Percentiles rank a stretch among this genome's conserved stretches.
These are phyloP conservation scores for Daldinia concentrica DNA, from an alignment of 495 filamentous ascomycete genomes.

Conservation along the genomic window DNA sequence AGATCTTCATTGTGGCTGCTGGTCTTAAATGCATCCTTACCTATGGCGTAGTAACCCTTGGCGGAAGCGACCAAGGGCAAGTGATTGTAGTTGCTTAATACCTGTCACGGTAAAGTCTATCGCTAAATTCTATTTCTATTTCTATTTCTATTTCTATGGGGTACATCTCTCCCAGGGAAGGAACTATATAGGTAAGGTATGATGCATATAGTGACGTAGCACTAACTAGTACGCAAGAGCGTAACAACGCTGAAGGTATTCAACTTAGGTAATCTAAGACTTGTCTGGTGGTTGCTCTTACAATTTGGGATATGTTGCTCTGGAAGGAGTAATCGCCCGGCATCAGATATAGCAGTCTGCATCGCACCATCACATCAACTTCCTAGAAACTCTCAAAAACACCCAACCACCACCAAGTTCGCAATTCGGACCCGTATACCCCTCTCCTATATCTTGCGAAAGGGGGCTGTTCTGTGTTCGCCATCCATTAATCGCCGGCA, in stretches of 20 bases:
- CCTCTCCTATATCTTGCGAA: no score
- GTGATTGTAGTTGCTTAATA: neutral
- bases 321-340: neutral
- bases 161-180: neutral
- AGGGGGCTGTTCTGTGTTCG: no score
- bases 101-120: neutral
- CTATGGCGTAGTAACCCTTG: neutral
- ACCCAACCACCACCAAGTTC: no score
- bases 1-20: slow-evolving; percentile 22
- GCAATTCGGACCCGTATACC: no score
- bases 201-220: neutral
- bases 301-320: neutral
- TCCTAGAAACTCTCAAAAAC: neutral
- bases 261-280: neutral
- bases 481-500: no score
- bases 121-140: neutral
- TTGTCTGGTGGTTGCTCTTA: neutral
- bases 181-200: neutral
- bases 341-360: neutral
- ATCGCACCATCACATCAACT: neutral
- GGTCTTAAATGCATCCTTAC: neutral
- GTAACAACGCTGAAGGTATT: neutral
- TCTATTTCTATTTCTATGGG: neutral
- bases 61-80: neutral
- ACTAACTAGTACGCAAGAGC: neutral